Base-by-base conservation (phyloP, 202 grass and related monocot genomes). In the Schoenoplectus triqueter region DNA sequence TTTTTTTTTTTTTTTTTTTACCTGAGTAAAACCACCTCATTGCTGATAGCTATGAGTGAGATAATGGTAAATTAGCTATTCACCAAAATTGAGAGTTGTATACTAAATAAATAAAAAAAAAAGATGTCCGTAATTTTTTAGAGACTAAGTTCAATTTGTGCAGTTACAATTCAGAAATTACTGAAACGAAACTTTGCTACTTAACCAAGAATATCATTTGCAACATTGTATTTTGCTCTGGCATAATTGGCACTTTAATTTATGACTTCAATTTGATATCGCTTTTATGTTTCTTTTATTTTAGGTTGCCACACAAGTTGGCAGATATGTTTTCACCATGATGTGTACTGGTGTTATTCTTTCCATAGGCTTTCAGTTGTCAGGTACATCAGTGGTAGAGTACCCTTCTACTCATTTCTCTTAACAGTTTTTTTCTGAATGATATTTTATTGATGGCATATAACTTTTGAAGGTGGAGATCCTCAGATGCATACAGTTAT, bases 311-410 rank as follows among this genome's bases (percentile, higher is more conserved):
- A 99, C 91, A 10, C 93, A 99, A 15, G 3, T 99, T 52, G 93
- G 96, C 44, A 88, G 89, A 90, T 99, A 99, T 80, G 82, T 83
- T 82, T 81, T 96, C 73, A 99, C 93, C 72, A 99, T 99, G 96
- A 91, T 91, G 89, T 94, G 96, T 85, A 99, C 86, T 39, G 93
- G 96, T 82, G 87, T 89, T 85, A 78, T 99, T 54, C 86, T 99
- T 64, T 90, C 88, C 66, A 82, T 96, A 80, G 96, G 96, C 83
- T 99, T 99, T 91, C 96, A 99, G 84, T 85, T 99, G 79, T 99
- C 96, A 92, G 96, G 96, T 96, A 86, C 10, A 60, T 78, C 2
- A 64, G 52, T 66, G 61, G 20, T 61, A 9, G 41, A 68, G 14
- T 74, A 56, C 51, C 46, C 78, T 73, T 0, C 60, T 41, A 0